These are phyloP conservation scores for Pseudonectria foliicola DNA, from an alignment of 2,329 filamentous ascomycete species.

Conservation along the genomic window DNA sequence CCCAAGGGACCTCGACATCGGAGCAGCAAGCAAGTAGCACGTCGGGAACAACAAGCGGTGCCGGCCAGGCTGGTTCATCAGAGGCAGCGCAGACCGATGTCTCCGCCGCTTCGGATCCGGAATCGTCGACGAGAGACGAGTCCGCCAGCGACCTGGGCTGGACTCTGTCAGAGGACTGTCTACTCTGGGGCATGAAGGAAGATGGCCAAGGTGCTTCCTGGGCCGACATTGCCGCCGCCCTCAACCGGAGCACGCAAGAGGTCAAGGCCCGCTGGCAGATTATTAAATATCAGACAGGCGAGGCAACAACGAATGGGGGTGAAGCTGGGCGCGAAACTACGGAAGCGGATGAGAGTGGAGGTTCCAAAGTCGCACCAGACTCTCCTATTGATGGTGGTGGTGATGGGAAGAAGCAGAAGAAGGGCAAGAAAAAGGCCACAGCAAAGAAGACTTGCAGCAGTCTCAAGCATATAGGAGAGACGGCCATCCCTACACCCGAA, in stretches of 20 bases:
- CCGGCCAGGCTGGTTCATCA: slow-evolving; percentile 1
- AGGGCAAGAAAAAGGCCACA: slow-evolving; percentile 1
- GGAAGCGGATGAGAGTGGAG: background rate
- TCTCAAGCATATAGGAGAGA: slow-evolving; percentile 4
- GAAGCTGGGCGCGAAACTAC: slow-evolving; percentile 1
- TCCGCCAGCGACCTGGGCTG: slow-evolving; percentile 14
- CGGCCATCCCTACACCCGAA: slow-evolving; percentile 6
- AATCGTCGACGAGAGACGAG: background rate
- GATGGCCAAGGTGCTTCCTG: slow-evolving; percentile 19
- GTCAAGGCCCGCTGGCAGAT: slow-evolving; percentile 26
- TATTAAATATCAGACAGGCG: slow-evolving; percentile 18
- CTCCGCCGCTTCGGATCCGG: background rate
- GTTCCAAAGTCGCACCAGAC: too few relatives aligned
- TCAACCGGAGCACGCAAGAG: slow-evolving; percentile 23
- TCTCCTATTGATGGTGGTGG: too few relatives aligned
- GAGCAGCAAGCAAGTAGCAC: background rate
- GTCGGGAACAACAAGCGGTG: too few relatives aligned
- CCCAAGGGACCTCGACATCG: slow-evolving; percentile 3
- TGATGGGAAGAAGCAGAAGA: slow-evolving; percentile 1
- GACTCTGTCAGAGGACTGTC: slow-evolving; percentile 29
- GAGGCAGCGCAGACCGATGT: background rate
- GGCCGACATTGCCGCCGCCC: slow-evolving; percentile 22
- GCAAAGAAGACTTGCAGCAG: background rate
- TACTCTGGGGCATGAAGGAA: slow-evolving; percentile 29
- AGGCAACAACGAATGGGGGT: background rate